Evolutionary conservation across 2,329 filamentous ascomycete species (phyloP).

Genomic region (Xylaria hypoxylon): DNA sequence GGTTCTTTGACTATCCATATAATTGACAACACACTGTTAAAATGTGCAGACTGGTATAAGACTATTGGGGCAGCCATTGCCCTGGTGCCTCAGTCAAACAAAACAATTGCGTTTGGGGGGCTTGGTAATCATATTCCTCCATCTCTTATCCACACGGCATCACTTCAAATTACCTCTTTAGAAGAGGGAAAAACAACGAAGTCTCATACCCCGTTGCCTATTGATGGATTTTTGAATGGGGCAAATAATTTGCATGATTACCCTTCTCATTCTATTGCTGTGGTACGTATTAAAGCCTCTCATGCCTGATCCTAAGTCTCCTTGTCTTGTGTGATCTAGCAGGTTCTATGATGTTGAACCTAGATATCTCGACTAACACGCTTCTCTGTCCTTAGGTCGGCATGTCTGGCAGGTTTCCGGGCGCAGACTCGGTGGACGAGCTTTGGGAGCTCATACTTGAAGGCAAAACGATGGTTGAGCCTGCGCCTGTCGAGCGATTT

Average conservation of each 20-base stretch:
- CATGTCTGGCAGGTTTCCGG: constrained; percentile 51
- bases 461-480: constrained; percentile 18
- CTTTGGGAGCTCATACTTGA: constrained; percentile 50
- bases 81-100: neutral
- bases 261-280: constrained; percentile 48
- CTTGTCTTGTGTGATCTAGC: too few relatives aligned
- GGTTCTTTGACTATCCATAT: constrained; percentile 6
- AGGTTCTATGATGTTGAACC: too few relatives aligned
- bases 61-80: constrained; percentile 8
- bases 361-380: too few relatives aligned
- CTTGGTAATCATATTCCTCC: constrained; percentile 27
- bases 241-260: constrained; percentile 20
- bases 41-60: constrained; percentile 19
- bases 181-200: neutral
- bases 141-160: constrained; percentile 3
- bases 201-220: neutral
- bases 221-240: neutral
- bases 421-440: constrained; percentile 48
- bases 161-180: constrained; percentile 9
- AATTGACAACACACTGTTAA: constrained; percentile 14
- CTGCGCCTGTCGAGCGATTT: constrained; percentile 20
- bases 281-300: too few relatives aligned
- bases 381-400: too few relatives aligned
- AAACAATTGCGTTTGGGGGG: constrained; percentile 11
- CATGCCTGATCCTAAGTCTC: too few relatives aligned